phyloP scores from a whole-genome alignment of 805 yeast genomes.

The Candida nemodendra region DNA sequence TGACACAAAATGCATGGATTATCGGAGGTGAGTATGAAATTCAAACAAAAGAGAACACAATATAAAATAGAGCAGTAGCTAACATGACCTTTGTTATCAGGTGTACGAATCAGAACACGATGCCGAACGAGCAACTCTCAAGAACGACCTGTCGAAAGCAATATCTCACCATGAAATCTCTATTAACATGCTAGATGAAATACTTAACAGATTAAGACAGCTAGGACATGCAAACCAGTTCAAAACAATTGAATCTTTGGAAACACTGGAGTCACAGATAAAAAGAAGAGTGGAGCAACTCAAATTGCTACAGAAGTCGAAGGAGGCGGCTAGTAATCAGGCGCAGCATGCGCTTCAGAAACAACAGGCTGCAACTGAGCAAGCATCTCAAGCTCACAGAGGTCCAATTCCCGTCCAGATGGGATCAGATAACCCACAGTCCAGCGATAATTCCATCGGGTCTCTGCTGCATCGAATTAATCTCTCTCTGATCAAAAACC shows the following conservation, averaged over 20 bases:
- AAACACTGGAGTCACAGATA: constrained; percentile 25
- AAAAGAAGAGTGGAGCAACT: constrained; percentile 24
- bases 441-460: constrained; percentile 1
- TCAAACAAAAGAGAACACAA: neutral
- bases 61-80: too few species aligned
- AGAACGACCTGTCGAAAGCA: constrained; percentile 43
- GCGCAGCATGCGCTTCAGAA: constrained; percentile 2
- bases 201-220: constrained; percentile 13
- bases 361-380: constrained; percentile 5
- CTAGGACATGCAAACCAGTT: constrained; percentile 18
- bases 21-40: constrained; percentile 27
- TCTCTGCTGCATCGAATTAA: constrained; percentile 15
- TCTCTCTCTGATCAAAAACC: constrained; percentile 24
- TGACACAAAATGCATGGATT: constrained; percentile 25
- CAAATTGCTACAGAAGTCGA: constrained; percentile 12
- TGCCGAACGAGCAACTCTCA: constrained; percentile 49
- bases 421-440: neutral
- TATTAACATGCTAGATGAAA: constrained; percentile 30
- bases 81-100: constrained; percentile 28
- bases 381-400: neutral
- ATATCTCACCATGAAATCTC: constrained; percentile 39
- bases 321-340: constrained; percentile 10
- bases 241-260: constrained; percentile 22
- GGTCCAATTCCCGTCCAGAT: neutral
- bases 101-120: constrained; percentile 50